A percentile compares a stretch with the other conserved stretches of the same genome.
Evolutionary conservation across 1,284 basidiomycete species (phyloP).

Genomic region (Cryptococcus deneoformans): DNA sequence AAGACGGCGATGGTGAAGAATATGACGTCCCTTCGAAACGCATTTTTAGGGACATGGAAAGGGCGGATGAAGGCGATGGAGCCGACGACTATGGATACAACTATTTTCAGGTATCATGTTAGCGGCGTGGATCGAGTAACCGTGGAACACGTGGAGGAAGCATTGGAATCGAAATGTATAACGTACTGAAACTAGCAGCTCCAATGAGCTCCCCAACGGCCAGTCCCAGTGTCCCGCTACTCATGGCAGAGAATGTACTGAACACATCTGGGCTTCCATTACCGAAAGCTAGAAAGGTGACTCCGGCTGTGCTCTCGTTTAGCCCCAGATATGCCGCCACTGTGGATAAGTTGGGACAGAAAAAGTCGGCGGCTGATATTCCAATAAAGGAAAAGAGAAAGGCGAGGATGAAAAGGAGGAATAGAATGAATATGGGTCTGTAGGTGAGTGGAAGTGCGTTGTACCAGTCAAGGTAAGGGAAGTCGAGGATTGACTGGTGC

Average conservation of each 20-base stretch:
- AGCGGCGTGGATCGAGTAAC: neutral
- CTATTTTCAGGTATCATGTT: conserved; percentile 9
- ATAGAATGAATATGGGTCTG: conserved; percentile 34
- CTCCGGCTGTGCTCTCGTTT: conserved; percentile 85
- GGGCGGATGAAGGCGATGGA: conserved; percentile 95
- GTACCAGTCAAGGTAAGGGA: conserved; percentile 36
- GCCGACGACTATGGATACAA: conserved; percentile 91
- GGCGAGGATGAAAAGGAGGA: conserved; percentile 36
- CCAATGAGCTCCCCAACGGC: conserved; percentile 95
- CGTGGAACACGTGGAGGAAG: no score
- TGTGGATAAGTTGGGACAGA: conserved; percentile 88
- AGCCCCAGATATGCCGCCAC: conserved; percentile 76
- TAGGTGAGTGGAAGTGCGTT: conserved; percentile 12
- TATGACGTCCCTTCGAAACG: conserved; percentile 88
- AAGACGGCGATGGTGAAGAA: conserved; percentile 84
- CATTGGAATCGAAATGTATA: neutral
- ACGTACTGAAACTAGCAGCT: conserved; percentile 78
- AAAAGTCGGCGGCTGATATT: conserved; percentile 91
- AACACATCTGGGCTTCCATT: conserved; percentile 93
- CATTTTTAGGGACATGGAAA: conserved; percentile 73
- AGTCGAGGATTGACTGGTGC: conserved; percentile 17
- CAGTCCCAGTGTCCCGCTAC: conserved; percentile 75
- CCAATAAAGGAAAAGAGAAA: conserved; percentile 72
- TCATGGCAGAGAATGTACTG: conserved; percentile 92
- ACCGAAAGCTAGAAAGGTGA: conserved; percentile 90